phyloP scores from a whole-genome alignment of 371 early-diverging fungal species.

The Chytridium lagenaria region DNA sequence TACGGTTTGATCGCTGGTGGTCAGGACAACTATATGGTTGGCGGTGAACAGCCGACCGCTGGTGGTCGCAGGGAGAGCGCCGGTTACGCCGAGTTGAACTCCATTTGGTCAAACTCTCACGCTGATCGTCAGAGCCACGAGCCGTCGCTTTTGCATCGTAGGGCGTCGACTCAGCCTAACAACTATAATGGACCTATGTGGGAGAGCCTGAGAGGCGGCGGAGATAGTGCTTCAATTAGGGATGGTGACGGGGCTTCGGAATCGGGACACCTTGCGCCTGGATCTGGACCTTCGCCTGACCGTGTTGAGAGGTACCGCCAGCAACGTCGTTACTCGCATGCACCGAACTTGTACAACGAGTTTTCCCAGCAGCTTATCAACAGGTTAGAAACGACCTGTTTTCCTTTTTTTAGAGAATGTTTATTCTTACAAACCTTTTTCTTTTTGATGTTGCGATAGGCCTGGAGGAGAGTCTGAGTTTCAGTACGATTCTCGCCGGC shows the following conservation, averaged over 20 bases:
- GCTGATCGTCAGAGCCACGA: conserved; percentile 28
- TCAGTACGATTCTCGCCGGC: conserved; percentile 46
- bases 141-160: conserved; percentile 39
- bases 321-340: conserved; percentile 49
- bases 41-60: conserved; percentile 18
- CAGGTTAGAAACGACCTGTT: conserved; percentile 29
- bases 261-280: background rate
- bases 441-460: too few relatives aligned
- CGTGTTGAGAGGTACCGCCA: conserved; percentile 35
- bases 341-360: conserved; percentile 47
- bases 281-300: conserved; percentile 20
- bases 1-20: conserved; percentile 42
- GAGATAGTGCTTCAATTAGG: background rate
- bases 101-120: conserved; percentile 43
- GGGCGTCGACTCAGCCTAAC: conserved; percentile 52
- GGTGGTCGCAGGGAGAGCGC: conserved; percentile 11
- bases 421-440: background rate
- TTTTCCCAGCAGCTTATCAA: conserved; percentile 40
- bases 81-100: conserved; percentile 42
- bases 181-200: conserved; percentile 26
- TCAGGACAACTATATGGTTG: conserved; percentile 3
- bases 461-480: conserved; percentile 16
- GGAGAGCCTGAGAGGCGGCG: conserved; percentile 26
- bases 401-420: too few relatives aligned
- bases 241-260: conserved; percentile 18